A percentile compares a stretch with the other conserved stretches of the same genome.
Conservation (phyloP, 208 protist species). For the Polymyxa betae region DNA sequence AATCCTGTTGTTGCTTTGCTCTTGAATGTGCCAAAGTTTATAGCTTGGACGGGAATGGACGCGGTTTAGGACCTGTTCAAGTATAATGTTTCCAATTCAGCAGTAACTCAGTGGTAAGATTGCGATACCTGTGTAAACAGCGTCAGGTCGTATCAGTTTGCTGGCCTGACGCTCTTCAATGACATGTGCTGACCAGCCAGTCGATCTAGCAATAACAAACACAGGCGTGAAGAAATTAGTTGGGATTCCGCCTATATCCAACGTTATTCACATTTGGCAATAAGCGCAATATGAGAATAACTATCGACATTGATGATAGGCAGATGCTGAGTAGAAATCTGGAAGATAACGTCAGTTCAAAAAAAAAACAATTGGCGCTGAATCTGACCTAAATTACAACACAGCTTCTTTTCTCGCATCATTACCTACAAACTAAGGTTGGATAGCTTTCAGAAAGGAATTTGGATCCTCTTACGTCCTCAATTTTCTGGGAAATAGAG, state of each 20-base stretch:
- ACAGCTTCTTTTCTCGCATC: slow-evolving; percentile 41
- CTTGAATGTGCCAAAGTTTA: background rate
- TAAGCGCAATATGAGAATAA: background rate
- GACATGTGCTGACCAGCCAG: slow-evolving; percentile 49
- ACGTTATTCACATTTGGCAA: background rate
- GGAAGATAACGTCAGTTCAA: no score
- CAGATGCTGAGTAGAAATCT: slow-evolving; percentile 45
- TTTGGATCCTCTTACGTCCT: slow-evolving; percentile 9
- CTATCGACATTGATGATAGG: slow-evolving; percentile 50
- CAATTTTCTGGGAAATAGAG: slow-evolving; percentile 25
- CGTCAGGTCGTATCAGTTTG: slow-evolving; percentile 37
- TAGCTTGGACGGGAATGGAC: background rate
- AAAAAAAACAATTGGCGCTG: background rate
- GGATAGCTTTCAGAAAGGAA: background rate
- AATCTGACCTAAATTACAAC: slow-evolving; percentile 22
- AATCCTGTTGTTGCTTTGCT: background rate
- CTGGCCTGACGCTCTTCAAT: background rate
- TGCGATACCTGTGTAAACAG: slow-evolving; percentile 30
- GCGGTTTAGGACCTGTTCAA: background rate
- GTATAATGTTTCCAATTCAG: background rate
- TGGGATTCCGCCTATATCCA: slow-evolving; percentile 45
- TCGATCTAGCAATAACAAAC: slow-evolving; percentile 22
- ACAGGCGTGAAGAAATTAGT: slow-evolving; percentile 51
- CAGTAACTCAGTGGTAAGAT: background rate
- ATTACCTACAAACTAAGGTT: background rate